These are phyloP conservation scores for Erythrobasidium hasegawianum DNA, from an alignment of 1,284 basidiomycete species.

Conservation along the genomic window DNA sequence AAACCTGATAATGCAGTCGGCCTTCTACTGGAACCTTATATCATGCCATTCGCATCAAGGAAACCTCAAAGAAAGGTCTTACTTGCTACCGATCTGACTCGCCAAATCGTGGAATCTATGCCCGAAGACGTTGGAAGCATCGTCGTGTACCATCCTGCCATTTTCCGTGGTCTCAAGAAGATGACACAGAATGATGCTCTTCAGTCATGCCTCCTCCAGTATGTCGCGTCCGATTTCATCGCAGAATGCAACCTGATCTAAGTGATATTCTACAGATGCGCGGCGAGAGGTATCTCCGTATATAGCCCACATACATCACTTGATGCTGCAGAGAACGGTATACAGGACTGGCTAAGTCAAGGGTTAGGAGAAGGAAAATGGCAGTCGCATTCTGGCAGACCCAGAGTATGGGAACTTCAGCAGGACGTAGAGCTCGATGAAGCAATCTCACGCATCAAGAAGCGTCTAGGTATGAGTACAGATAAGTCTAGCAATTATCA, in stretches of 20 bases:
- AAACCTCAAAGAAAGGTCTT: slow-evolving; percentile 21
- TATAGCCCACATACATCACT: slow-evolving; percentile 36
- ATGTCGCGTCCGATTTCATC: not conserved
- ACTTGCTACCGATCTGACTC: slow-evolving; percentile 30
- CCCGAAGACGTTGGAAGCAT: slow-evolving; percentile 25
- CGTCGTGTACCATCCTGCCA: slow-evolving; percentile 36
- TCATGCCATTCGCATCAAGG: slow-evolving; percentile 4
- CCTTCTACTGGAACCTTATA: slow-evolving; percentile 23
- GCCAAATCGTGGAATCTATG: slow-evolving; percentile 30
- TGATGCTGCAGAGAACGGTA: slow-evolving; percentile 31
- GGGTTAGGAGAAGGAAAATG: slow-evolving; percentile 31
- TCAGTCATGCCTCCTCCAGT: slow-evolving; percentile 29
- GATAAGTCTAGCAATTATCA: too few species aligned
- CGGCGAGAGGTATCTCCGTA: slow-evolving; percentile 20
- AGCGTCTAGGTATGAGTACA: slow-evolving; percentile 30
- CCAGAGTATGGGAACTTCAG: slow-evolving; percentile 19
- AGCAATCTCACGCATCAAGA: slow-evolving; percentile 25
- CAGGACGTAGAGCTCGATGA: slow-evolving; percentile 13
- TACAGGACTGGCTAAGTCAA: slow-evolving; percentile 34
- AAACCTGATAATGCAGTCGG: slow-evolving; percentile 10
- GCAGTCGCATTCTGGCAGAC: slow-evolving; percentile 23
- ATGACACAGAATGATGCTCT: slow-evolving; percentile 24
- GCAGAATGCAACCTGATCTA: not conserved
- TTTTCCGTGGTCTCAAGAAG: slow-evolving; percentile 34
- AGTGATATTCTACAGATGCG: slow-evolving; percentile 9